phyloP scores from a whole-genome alignment of 1,139 yeast species.

The Petasospora rhodanensis region DNA sequence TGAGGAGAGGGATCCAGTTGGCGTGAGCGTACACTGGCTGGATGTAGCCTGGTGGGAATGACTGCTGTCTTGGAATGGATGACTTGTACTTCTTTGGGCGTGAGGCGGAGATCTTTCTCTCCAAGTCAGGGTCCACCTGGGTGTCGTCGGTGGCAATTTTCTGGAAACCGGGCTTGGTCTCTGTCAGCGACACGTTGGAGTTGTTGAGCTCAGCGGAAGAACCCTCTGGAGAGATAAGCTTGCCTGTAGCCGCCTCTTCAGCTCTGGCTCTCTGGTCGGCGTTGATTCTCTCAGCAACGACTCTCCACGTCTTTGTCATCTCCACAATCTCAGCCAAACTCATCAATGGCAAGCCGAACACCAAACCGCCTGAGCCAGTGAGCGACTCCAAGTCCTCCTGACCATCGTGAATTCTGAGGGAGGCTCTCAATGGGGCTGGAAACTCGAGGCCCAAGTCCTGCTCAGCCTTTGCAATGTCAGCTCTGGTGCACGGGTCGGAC shows the following conservation, averaged over 20 bases:
- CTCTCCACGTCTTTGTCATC: conserved; percentile 65
- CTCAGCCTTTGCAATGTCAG: conserved; percentile 61
- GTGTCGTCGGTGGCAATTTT: conserved; percentile 24
- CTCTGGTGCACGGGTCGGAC: conserved; percentile 58
- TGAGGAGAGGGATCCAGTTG: conserved; percentile 85
- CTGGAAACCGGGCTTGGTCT: conserved; percentile 25
- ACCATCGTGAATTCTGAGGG: conserved; percentile 63
- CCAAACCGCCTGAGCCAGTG: conserved; percentile 54
- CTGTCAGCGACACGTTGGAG: conserved; percentile 18
- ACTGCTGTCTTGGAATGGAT: conserved; percentile 55
- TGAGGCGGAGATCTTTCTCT: conserved; percentile 24
- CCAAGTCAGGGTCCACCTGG: conserved; percentile 24
- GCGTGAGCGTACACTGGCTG: conserved; percentile 78
- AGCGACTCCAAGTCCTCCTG: conserved; percentile 48
- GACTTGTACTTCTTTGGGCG: conserved; percentile 28
- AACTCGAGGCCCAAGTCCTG: conserved; percentile 53
- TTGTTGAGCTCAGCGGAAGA: conserved; percentile 18
- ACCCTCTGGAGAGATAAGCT: conserved; percentile 22
- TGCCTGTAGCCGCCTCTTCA: conserved; percentile 13
- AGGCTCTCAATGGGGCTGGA: conserved; percentile 59
- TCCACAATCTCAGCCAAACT: conserved; percentile 59
- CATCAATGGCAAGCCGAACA: conserved; percentile 63
- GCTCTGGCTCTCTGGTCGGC: conserved; percentile 15
- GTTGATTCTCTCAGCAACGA: conserved; percentile 49
- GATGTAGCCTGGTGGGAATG: conserved; percentile 70